Conservation (phyloP, 441 rosid species). For the Adansonia grandidieri region DNA sequence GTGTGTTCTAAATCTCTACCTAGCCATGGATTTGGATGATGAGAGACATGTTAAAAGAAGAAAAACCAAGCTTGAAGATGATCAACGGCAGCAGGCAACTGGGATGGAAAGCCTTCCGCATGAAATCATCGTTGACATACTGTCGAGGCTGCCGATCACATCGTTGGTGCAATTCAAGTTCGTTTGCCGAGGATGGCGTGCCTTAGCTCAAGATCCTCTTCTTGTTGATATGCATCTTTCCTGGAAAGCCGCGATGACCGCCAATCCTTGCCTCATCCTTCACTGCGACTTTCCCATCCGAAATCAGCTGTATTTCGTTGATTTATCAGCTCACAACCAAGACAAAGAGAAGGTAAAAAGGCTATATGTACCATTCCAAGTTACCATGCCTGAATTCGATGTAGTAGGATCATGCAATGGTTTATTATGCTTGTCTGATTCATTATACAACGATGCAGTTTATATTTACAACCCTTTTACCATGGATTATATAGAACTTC, state of each 20-base stretch:
- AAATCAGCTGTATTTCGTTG: constrained; percentile 67
- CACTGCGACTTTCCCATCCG: constrained; percentile 78
- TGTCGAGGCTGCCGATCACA: constrained; percentile 73
- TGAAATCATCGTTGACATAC: constrained; percentile 66
- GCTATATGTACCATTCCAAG: constrained; percentile 51
- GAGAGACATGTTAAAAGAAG: constrained; percentile 27
- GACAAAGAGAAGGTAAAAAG: constrained; percentile 49
- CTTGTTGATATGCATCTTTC: constrained; percentile 40
- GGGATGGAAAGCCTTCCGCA: constrained; percentile 63
- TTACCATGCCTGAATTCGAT: constrained; percentile 72
- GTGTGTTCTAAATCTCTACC: constrained; percentile 16
- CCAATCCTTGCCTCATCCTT: constrained; percentile 66
- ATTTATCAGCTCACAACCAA: constrained; percentile 43
- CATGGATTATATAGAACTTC: constrained; percentile 52
- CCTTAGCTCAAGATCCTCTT: constrained; percentile 52
- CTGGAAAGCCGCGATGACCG: constrained; percentile 21
- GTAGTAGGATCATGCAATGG: constrained; percentile 81
- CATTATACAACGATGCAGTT: constrained; percentile 62
- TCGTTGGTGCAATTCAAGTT: constrained; percentile 69
- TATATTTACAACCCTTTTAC: constrained; percentile 81
- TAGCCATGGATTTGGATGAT: constrained; percentile 28
- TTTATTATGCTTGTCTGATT: constrained; percentile 68
- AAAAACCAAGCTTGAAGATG: constrained; percentile 27
- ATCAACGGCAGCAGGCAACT: constrained; percentile 22
- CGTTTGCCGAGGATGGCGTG: constrained; percentile 68